Percentiles rank a stretch among this genome's conserved stretches.
These are phyloP conservation scores for Glycine soja DNA, from an alignment of 306 rosid species.

Conservation along the genomic window DNA sequence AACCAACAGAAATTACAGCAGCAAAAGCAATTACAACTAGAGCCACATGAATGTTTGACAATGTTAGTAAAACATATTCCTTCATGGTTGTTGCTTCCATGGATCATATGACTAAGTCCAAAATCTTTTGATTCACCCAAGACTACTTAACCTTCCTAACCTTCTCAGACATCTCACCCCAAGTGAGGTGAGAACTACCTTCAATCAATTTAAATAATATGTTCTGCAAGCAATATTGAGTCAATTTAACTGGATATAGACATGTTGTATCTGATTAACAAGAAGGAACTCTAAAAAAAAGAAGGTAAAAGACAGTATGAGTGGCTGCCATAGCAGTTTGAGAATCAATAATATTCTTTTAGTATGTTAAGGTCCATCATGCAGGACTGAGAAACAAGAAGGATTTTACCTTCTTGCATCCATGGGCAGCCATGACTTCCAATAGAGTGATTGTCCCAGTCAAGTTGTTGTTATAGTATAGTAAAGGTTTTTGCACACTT, in stretches of 20 bases:
- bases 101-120: background rate
- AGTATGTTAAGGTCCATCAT: conserved; percentile 26
- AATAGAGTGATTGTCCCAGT: conserved; percentile 88
- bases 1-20: conserved; percentile 3
- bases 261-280: conserved; percentile 14
- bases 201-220: background rate
- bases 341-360: conserved; percentile 1
- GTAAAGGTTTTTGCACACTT: conserved; percentile 91
- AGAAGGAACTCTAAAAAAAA: conserved; percentile 13
- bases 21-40: conserved; percentile 25
- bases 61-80: background rate
- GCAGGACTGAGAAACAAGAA: conserved; percentile 13
- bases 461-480: conserved; percentile 84
- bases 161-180: background rate
- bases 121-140: background rate
- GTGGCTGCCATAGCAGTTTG: background rate
- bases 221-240: background rate
- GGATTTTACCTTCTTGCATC: conserved; percentile 84
- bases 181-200: background rate
- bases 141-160: background rate
- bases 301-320: background rate
- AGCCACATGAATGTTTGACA: background rate
- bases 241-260: conserved; percentile 7
- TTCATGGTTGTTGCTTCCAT: conserved; percentile 2
- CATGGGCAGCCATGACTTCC: conserved; percentile 98